Percentiles rank a stretch among this genome's conserved stretches.
Conservation (phyloP, 768 basidiomycete genomes). For the Stropharia rugosoannulata region DNA sequence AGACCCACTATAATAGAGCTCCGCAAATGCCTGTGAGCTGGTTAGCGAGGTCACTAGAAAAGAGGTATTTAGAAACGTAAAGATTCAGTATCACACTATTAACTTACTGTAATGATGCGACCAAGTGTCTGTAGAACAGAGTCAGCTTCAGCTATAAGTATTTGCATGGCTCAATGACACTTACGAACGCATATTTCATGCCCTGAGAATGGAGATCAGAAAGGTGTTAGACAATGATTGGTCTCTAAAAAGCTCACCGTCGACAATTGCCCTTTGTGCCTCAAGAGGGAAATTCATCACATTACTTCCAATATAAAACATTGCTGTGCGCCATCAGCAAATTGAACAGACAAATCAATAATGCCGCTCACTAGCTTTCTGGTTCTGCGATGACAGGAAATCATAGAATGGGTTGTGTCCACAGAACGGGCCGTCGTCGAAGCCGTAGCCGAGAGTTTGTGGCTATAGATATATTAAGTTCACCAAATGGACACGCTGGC, state of each 20-base stretch:
- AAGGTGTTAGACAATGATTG: not conserved
- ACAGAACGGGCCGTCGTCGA: conserved; percentile 68
- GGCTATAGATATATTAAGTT: conserved; percentile 36
- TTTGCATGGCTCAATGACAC: conserved; percentile 25
- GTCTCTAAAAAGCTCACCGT: conserved; percentile 34
- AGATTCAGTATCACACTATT: not conserved
- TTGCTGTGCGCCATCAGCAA: conserved; percentile 31
- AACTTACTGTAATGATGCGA: conserved; percentile 55
- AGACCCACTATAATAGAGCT: conserved; percentile 68
- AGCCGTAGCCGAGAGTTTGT: conserved; percentile 54
- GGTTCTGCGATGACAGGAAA: conserved; percentile 47
- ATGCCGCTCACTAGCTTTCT: conserved; percentile 54
- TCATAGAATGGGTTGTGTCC: conserved; percentile 64
- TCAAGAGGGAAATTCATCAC: conserved; percentile 56
- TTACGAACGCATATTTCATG: conserved; percentile 63
- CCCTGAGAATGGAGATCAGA: conserved; percentile 18
- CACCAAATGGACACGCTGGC: not conserved
- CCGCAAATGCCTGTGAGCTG: conserved; percentile 71
- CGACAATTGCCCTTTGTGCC: conserved; percentile 48
- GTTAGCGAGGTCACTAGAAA: conserved; percentile 53
- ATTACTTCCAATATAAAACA: conserved; percentile 65
- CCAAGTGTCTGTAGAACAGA: conserved; percentile 41
- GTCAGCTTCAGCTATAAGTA: not conserved
- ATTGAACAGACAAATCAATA: not conserved
- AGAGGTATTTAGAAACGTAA: not conserved